phyloP scores from a whole-genome alignment of 768 basidiomycete genomes.

The Leccinum rimulosum region DNA sequence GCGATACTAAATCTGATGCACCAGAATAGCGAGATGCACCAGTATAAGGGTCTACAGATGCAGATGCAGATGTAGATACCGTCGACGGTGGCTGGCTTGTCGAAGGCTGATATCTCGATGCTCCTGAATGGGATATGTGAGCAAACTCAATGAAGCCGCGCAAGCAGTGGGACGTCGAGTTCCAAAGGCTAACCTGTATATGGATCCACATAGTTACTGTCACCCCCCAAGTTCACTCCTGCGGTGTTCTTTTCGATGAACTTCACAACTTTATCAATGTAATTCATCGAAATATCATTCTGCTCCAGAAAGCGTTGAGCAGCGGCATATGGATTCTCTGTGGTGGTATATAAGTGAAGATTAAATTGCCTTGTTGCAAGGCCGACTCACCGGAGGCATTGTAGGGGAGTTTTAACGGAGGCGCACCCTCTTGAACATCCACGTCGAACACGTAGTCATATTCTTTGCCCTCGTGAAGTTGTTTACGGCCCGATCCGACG shows the following conservation, averaged over 20 bases:
- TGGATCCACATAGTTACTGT: constrained; percentile 76
- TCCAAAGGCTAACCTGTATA: constrained; percentile 64
- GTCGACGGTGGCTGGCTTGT: constrained; percentile 31
- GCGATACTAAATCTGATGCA: constrained; percentile 35
- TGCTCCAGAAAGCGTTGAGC: constrained; percentile 84
- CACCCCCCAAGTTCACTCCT: constrained; percentile 66
- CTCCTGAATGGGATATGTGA: constrained; percentile 38
- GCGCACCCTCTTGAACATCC: constrained; percentile 89
- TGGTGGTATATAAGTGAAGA: constrained; percentile 4
- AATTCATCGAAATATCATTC: constrained; percentile 79
- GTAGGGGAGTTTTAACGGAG: constrained; percentile 91
- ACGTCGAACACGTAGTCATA: constrained; percentile 99
- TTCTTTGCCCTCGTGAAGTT: constrained; percentile 90
- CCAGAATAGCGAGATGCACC: constrained; percentile 63
- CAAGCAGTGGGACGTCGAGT: not conserved
- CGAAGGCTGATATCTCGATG: constrained; percentile 59
- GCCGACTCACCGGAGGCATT: constrained; percentile 70
- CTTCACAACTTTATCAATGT: constrained; percentile 85
- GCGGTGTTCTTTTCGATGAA: constrained; percentile 93
- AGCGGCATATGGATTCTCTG: constrained; percentile 89
- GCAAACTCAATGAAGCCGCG: not conserved
- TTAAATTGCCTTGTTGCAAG: not conserved
- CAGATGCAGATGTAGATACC: constrained; percentile 33
- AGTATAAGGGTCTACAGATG: constrained; percentile 68
- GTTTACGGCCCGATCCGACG: constrained; percentile 84